These are phyloP conservation scores for Podospora conica DNA, from an alignment of 495 filamentous ascomycete species.

Conservation along the genomic window DNA sequence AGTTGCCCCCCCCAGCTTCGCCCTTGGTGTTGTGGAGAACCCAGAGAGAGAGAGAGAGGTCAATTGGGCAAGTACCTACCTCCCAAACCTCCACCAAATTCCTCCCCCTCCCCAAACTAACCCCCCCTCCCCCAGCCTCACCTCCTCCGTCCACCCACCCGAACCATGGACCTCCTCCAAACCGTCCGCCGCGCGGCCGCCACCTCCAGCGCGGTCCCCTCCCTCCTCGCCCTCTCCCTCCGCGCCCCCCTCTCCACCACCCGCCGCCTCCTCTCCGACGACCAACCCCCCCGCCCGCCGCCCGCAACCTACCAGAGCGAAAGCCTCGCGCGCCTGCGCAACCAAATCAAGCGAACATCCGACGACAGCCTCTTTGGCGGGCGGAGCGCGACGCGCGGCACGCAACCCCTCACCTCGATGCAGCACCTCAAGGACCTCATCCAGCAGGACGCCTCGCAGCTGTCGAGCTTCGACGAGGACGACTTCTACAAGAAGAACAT, in stretches of 20 bases:
- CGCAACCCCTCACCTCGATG: neutral
- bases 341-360: neutral
- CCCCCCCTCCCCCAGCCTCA: neutral
- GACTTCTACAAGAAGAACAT: slow-evolving; percentile 13
- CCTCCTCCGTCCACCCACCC: no score
- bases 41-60: neutral
- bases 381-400: neutral
- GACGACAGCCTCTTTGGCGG: neutral
- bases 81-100: neutral
- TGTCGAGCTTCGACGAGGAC: slow-evolving; percentile 11
- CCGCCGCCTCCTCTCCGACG: neutral
- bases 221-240: slow-evolving; percentile 8
- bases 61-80: slow-evolving; percentile 13
- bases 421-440: neutral
- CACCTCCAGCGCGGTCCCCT: slow-evolving; percentile 14
- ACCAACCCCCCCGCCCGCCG: neutral
- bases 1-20: neutral
- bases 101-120: neutral
- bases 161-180: slow-evolving; percentile 24
- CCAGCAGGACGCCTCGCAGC: slow-evolving; percentile 4
- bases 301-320: neutral
- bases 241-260: slow-evolving; percentile 5
- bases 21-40: neutral
- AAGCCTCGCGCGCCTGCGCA: neutral
- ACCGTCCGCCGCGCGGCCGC: slow-evolving; percentile 24